Conservation (phyloP, 2,329 filamentous ascomycete genomes). For the Fusarium kyushuense region DNA sequence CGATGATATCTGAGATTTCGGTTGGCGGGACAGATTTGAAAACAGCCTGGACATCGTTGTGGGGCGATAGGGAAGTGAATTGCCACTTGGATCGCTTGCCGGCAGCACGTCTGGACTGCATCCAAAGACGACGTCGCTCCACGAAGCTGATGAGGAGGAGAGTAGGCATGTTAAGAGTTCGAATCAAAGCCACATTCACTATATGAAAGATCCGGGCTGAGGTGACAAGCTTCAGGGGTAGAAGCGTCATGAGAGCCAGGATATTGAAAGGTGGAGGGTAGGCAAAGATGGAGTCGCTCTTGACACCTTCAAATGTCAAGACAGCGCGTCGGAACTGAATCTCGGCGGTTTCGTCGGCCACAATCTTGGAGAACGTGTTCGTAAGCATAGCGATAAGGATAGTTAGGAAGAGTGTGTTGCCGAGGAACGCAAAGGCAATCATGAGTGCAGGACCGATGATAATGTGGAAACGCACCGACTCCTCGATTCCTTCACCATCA, state of each 20-base stretch:
- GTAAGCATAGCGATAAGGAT: constrained; percentile 80
- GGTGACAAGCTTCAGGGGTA: constrained; percentile 74
- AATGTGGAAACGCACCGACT: constrained; percentile 70
- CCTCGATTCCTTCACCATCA: constrained; percentile 69
- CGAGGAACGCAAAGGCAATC: constrained; percentile 78
- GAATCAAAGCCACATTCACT: constrained; percentile 74
- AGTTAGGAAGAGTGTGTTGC: constrained; percentile 80
- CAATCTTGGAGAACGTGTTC: constrained; percentile 78
- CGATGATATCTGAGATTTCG: constrained; percentile 51
- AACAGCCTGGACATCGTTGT: constrained; percentile 70
- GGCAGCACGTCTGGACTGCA: constrained; percentile 29
- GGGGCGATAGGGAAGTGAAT: constrained; percentile 65
- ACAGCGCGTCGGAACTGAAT: constrained; percentile 79
- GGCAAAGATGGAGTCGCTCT: constrained; percentile 76
- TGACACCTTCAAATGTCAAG: constrained; percentile 79
- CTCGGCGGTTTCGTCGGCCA: constrained; percentile 75
- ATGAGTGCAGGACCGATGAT: constrained; percentile 76
- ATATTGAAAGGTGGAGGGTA: constrained; percentile 80
- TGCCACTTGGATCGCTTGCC: constrained; percentile 53
- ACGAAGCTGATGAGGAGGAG: constrained; percentile 71
- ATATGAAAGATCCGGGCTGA: constrained; percentile 76
- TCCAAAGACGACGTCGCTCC: constrained; percentile 68
- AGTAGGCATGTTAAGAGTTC: constrained; percentile 72
- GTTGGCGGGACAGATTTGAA: constrained; percentile 70
- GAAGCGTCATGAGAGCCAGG: constrained; percentile 69